Percentiles rank a stretch among this genome's conserved stretches.
Evolutionary conservation across 176 grass and related monocot species (phyloP).

Genomic region (Hordeum vulgare): MorexV3_pseudomolecules_assembly NC_058521.1:498317464-498317963

Average conservation of each 20-base stretch:
- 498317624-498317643: neutral
- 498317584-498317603: constrained; percentile 84
- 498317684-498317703: neutral
- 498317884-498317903: neutral
- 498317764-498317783: constrained; percentile 24
- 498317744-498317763: neutral
- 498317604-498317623: neutral
- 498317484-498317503: neutral
- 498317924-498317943: neutral
- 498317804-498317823: constrained; percentile 98
- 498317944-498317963: constrained; percentile 51
- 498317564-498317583: constrained; percentile 90
- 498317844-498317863: constrained; percentile 88
- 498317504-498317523: constrained; percentile 53
- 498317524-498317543: constrained; percentile 85
- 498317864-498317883: constrained; percentile 74
- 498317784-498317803: constrained; percentile 35
- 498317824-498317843: constrained; percentile 85
- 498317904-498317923: neutral
- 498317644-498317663: constrained; percentile 3
- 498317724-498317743: neutral
- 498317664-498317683: neutral
- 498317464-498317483: neutral
- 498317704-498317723: constrained; percentile 7
- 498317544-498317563: constrained; percentile 70